Evolutionary conservation across 257 asterid genomes (phyloP).

Genomic region (Gentiana straminea): DNA sequence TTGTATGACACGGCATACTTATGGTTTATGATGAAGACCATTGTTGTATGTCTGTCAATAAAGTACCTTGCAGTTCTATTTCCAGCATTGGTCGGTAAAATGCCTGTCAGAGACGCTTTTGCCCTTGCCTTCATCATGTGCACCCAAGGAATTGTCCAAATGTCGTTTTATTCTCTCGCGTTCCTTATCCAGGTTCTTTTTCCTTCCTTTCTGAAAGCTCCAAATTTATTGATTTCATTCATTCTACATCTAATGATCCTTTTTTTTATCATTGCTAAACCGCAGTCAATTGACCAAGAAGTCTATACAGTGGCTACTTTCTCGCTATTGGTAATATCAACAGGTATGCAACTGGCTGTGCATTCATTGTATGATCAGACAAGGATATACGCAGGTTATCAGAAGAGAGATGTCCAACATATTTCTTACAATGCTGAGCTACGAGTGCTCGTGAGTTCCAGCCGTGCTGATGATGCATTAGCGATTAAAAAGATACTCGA

Average conservation of each 20-base stretch:
- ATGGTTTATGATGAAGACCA: too few relatives aligned
- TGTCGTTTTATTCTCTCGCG: constrained; percentile 47
- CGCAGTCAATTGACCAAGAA: constrained; percentile 15
- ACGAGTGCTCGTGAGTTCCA: constrained; percentile 22
- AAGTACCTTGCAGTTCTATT: constrained; percentile 35
- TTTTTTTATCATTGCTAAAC: too few relatives aligned
- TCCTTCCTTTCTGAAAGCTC: too few relatives aligned
- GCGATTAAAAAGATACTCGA: constrained; percentile 21
- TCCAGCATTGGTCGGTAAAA: constrained; percentile 48
- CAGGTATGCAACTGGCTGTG: constrained; percentile 13
- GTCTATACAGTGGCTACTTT: constrained; percentile 16
- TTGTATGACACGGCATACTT: constrained; percentile 30
- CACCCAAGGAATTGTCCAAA: constrained; percentile 75
- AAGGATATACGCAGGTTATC: constrained; percentile 27
- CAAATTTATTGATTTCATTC: too few relatives aligned
- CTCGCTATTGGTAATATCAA: constrained; percentile 17
- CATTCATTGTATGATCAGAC: constrained; percentile 20
- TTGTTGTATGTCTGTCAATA: constrained; percentile 11
- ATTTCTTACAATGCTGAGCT: constrained; percentile 19
- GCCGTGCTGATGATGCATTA: constrained; percentile 21
- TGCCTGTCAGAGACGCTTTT: constrained; percentile 59
- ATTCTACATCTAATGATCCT: too few relatives aligned
- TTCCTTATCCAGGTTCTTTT: constrained; percentile 16
- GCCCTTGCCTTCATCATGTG: constrained; percentile 66
- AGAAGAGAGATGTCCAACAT: constrained; percentile 30